phyloP scores from a whole-genome alignment of 2,329 filamentous ascomycete genomes.

The Phaeosphaeriaceae sp. region DNA sequence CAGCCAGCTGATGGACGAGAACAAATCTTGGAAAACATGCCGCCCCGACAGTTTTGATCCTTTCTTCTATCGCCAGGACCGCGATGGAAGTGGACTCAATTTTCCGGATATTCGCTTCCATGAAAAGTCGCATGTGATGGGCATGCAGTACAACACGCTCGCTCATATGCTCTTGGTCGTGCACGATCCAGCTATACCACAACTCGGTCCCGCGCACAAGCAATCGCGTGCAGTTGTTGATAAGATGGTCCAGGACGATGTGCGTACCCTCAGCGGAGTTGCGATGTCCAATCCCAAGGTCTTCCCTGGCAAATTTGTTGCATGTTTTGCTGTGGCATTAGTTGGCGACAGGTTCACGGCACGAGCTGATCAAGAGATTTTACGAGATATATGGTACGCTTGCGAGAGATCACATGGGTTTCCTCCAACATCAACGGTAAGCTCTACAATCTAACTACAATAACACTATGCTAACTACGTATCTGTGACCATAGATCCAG shows the following conservation, averaged over 20 bases:
- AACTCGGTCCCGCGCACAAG: constrained; percentile 43
- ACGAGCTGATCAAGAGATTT: constrained; percentile 39
- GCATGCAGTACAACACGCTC: constrained; percentile 44
- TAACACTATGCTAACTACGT: not conserved
- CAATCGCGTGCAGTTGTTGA: constrained; percentile 41
- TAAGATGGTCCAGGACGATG: constrained; percentile 42
- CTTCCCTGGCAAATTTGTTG: constrained; percentile 46
- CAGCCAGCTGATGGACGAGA: constrained; percentile 43
- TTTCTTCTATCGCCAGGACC: constrained; percentile 41
- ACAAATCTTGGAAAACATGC: constrained; percentile 40
- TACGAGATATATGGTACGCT: constrained; percentile 39
- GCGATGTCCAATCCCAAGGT: constrained; percentile 42
- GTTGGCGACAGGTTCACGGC: constrained; percentile 44
- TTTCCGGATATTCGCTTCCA: constrained; percentile 47
- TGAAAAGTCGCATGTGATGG: constrained; percentile 44
- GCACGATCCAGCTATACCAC: constrained; percentile 46
- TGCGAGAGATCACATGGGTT: constrained; percentile 44
- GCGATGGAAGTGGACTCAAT: constrained; percentile 39
- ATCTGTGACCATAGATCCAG: constrained; percentile 15
- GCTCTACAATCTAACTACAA: not conserved
- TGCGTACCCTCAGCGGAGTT: constrained; percentile 45
- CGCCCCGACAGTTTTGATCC: constrained; percentile 45
- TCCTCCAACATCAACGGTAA: constrained; percentile 37
- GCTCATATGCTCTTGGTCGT: constrained; percentile 46
- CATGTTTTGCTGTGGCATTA: constrained; percentile 45